Conservation (phyloP, 306 rosid species). For the Cucumis melo region DNA sequence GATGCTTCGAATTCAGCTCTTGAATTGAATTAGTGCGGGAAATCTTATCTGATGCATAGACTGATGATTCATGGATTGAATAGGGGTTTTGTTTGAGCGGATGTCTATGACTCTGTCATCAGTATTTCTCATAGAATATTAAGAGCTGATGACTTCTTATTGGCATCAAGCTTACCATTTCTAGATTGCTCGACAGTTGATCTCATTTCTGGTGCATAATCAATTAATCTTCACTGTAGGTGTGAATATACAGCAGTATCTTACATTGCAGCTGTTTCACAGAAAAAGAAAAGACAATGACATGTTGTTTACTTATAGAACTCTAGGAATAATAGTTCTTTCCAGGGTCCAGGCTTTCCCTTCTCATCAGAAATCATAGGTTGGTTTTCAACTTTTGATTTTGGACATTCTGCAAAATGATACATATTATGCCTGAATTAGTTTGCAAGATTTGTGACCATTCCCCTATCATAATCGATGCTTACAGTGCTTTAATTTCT, state of each 20-base stretch:
- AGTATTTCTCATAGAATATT: background rate
- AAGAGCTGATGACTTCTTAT: background rate
- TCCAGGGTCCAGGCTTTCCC: background rate
- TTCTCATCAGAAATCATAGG: background rate
- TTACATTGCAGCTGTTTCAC: background rate
- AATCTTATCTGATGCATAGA: background rate
- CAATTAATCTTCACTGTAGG: background rate
- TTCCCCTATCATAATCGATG: background rate
- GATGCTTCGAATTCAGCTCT: background rate
- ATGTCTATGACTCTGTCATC: background rate
- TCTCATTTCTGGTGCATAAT: slow-evolving; percentile 3
- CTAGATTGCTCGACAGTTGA: background rate
- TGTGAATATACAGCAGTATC: background rate
- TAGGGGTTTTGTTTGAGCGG: background rate
- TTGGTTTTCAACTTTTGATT: background rate
- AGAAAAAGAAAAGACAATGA: background rate
- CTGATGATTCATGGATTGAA: background rate
- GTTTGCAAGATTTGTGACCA: background rate
- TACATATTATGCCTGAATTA: background rate
- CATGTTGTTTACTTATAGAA: background rate
- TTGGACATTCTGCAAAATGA: background rate
- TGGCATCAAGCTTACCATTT: background rate
- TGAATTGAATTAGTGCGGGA: background rate
- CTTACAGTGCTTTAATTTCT: background rate
- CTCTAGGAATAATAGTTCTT: background rate